Evolutionary conservation across 208 protist species (phyloP).

Genomic region (Acanthamoeba lenticulata): DNA sequence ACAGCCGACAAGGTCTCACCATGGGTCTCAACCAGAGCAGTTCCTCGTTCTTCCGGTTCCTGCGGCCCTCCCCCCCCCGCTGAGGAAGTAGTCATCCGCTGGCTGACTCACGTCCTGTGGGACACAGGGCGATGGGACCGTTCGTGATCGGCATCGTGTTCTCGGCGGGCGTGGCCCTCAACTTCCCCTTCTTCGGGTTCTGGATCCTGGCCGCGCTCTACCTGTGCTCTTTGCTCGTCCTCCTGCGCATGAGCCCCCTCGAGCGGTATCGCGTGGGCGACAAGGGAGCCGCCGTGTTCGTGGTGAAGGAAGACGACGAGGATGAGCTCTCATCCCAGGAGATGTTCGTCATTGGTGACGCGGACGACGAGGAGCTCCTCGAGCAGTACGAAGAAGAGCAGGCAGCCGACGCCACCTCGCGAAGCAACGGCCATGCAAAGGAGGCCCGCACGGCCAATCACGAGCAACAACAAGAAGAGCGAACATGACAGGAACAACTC

Average conservation of each 20-base stretch:
- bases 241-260: background rate
- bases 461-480: background rate
- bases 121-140: background rate
- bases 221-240: background rate
- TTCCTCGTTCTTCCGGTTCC: background rate
- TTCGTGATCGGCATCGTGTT: background rate
- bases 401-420: background rate
- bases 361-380: background rate
- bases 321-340: background rate
- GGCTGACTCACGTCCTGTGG: background rate
- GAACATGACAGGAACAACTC: background rate
- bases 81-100: background rate
- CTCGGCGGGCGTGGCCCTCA: background rate
- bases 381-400: background rate
- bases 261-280: too few relatives aligned
- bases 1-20: background rate
- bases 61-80: background rate
- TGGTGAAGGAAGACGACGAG: background rate
- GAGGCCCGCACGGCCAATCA: background rate
- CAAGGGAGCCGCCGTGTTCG: too few relatives aligned
- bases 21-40: slow-evolving; percentile 20
- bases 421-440: background rate
- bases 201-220: slow-evolving; percentile 16
- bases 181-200: slow-evolving; percentile 16
- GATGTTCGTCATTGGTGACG: background rate